Evolutionary conservation across 345 rosid genomes (phyloP), one percentile per base, ranked within the genome.

Genomic region (Eucalyptus globulus): DNA sequence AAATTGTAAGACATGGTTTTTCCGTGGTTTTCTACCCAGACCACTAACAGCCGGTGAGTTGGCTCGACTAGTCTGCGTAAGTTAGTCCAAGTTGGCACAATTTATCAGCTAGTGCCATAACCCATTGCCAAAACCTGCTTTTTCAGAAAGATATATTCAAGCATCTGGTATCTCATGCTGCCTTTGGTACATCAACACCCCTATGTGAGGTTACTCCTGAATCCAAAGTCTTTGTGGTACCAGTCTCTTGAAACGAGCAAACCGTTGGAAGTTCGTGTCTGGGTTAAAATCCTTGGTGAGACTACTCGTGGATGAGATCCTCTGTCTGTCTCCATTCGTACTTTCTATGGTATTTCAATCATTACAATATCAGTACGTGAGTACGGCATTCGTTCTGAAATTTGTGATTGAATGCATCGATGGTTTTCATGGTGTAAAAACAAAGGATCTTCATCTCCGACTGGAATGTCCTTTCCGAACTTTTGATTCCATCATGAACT

Each of bases 401-500:
- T 65, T 14, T n/a, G 40, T 65, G 76, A 65, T 8, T 4, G 76
- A 14, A 65, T 65, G 0, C 31, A 2, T 62, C 34, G 3, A 29
- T 62, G 69, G 69, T 62, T 29, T 4, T 4, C 76, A 3, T 65
- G 37, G 37, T 4, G 0, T 15, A 17, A 9, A 65, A n/a, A 65
- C 40, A 15, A n/a, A 34, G 45, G 81, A 72, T 72, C 81, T 34
- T 72, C 44, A 10, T 34, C 81, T 34, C 26, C 26, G 6, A 17
- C 24, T 17, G 24, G 6, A 34, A 69, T 69, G 80, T 11, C 80
- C 13, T 31, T 8, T 17, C 0, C 2, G 4, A 69, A 69, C 43
- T 31, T 69, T 17, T 0, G 0, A 53, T 53, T 53, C 0, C 0
- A 21, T 53, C 58, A 16, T n/a, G 44, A 72, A 10, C 44, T 72